Percentiles rank a stretch among this genome's conserved stretches.
phyloP scores from a whole-genome alignment of 2,329 filamentous ascomycete genomes.

The Colletotrichum sp. region DNA sequence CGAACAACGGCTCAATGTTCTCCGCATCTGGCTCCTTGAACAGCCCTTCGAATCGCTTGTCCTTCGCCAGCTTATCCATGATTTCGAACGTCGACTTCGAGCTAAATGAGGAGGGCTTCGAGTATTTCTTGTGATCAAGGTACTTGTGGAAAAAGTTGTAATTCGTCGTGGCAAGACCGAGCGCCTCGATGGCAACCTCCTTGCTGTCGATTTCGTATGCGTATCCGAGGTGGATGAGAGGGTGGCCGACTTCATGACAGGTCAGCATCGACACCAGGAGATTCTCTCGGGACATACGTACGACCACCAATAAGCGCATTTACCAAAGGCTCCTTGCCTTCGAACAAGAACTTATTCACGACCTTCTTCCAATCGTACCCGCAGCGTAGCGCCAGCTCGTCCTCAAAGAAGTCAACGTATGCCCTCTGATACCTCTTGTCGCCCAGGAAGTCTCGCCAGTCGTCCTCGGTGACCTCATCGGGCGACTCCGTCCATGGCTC shows the following conservation, averaged over 20 bases:
- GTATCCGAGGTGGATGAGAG: slow-evolving; percentile 94
- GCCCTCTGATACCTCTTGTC: slow-evolving; percentile 84
- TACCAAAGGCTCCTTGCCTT: slow-evolving; percentile 76
- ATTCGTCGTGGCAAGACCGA: slow-evolving; percentile 68
- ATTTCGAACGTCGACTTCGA: slow-evolving; percentile 72
- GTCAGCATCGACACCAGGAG: slow-evolving; percentile 27
- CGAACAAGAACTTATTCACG: slow-evolving; percentile 76
- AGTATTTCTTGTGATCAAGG: slow-evolving; percentile 76
- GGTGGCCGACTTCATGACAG: slow-evolving; percentile 72
- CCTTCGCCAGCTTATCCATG: slow-evolving; percentile 69
- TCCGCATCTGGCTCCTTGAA: slow-evolving; percentile 62
- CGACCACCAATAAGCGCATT: slow-evolving; percentile 80
- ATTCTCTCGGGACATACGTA: slow-evolving; percentile 50
- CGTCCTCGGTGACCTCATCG: slow-evolving; percentile 78
- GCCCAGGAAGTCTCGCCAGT: slow-evolving; percentile 88
- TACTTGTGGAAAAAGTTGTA: slow-evolving; percentile 69
- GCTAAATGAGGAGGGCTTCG: slow-evolving; percentile 63
- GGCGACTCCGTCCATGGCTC: slow-evolving; percentile 87
- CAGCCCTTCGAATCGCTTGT: slow-evolving; percentile 72
- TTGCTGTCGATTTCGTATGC: slow-evolving; percentile 87
- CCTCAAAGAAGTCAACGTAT: slow-evolving; percentile 95
- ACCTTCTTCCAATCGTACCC: slow-evolving; percentile 86
- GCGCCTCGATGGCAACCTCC: slow-evolving; percentile 87
- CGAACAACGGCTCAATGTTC: slow-evolving; percentile 73
- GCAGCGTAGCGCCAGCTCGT: slow-evolving; percentile 75